Evolutionary conservation across 306 rosid genomes (phyloP), one percentile per base, ranked within the genome.

Genomic region (Pterocarpus santalinus): DNA sequence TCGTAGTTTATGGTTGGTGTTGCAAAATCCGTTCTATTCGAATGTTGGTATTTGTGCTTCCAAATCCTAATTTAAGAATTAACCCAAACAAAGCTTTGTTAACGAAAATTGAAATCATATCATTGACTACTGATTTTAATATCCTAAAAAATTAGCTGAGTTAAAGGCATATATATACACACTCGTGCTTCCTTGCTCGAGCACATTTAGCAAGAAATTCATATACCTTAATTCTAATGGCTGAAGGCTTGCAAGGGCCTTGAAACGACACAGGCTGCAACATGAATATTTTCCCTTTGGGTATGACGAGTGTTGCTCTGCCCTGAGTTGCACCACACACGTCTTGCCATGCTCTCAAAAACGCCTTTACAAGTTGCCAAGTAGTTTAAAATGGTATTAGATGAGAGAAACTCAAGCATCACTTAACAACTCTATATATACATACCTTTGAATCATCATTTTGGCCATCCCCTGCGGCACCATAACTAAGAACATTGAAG

Each of bases 181-280:
- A 22, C 28, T 22, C 28, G 28, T 22, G 28, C 28, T 22, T 22
- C 28, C 28, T 22, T 22, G 28, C 2, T 43, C 2, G 6, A 43
- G 8, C 6, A 5, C 2, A 43, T 43, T 39, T 10, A 43, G 2
- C 7, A 5, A 5, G 47, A 10, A 43, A 6, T 43, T 7, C 8
- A 43, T 5, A 5, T 79, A 89, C 92, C 82, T 80, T 36, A 1
- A 89, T 14, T 28, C 53, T 63, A 33, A 91, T 17, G 5, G 38
- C 65, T 9, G 66, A 13, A 30, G 88, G 32, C 17, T 47, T 87
- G 88, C 95, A 91, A 81, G 90, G 91, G n/a, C 92, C 92, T 0
- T 33, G 14, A 35, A 91, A 89, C 30, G 1, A 9, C 60, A 89
- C 9, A 10, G 90, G 86, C 2, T 80, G 85, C 70, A 89, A 71